Percentiles rank a stretch among this genome's conserved stretches.
These are phyloP conservation scores for Xanthoceras sorbifolium DNA, from an alignment of 345 rosid species.

Conservation along the genomic window DNA sequence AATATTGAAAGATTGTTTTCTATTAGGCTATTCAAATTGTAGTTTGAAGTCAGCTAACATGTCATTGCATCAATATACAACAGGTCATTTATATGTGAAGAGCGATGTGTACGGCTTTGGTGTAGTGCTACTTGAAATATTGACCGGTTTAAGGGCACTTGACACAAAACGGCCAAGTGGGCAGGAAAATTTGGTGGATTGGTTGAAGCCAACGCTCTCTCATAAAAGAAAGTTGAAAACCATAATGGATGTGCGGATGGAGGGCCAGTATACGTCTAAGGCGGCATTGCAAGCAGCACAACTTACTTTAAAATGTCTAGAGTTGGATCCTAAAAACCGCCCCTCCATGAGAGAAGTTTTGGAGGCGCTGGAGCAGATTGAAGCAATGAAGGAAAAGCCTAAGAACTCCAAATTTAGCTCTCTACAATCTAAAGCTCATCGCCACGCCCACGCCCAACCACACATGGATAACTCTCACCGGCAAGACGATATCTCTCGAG, in stretches of 20 bases:
- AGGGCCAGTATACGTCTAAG: constrained; percentile 49
- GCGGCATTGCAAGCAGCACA: constrained; percentile 47
- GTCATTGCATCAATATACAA: neutral
- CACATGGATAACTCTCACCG: constrained; percentile 7
- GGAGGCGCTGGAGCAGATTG: constrained; percentile 45
- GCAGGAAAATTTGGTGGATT: constrained; percentile 57
- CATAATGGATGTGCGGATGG: constrained; percentile 47
- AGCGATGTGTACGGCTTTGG: constrained; percentile 76
- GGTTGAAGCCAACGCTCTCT: constrained; percentile 47
- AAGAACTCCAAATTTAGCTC: constrained; percentile 15
- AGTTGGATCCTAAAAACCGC: constrained; percentile 49
- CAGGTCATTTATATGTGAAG: constrained; percentile 67
- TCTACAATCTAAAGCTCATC: constrained; percentile 9
- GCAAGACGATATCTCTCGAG: neutral
- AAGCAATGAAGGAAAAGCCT: constrained; percentile 32
- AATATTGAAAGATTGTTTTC: neutral
- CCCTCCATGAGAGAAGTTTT: constrained; percentile 62
- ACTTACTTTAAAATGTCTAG: constrained; percentile 45
- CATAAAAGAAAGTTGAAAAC: constrained; percentile 44
- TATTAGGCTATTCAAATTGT: neutral
- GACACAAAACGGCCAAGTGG: constrained; percentile 42
- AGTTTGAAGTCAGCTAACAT: constrained; percentile 1
- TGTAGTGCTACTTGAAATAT: constrained; percentile 55
- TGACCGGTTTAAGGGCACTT: constrained; percentile 56
- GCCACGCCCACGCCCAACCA: constrained; percentile 15